Evolutionary conservation across 768 basidiomycete genomes (phyloP), one percentile per base, ranked within the genome.

Genomic region (Hericium alpestre): DNA sequence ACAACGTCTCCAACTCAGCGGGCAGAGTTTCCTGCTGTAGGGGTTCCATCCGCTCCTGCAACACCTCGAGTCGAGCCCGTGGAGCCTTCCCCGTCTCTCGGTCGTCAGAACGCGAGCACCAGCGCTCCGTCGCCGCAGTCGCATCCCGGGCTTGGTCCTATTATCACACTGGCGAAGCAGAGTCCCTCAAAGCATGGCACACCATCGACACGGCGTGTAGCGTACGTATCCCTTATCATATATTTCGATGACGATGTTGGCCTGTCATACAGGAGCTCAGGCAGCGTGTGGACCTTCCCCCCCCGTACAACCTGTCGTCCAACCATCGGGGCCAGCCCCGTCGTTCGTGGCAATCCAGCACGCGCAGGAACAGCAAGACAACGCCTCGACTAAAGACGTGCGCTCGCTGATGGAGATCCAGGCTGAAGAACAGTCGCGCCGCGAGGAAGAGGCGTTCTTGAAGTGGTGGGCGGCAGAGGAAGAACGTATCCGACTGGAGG

Each of bases 401-500:
- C 79, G 79, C 37, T 87, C 86, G 25, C 71, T 95, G 57, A 72
- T 75, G 15, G 84, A 95, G 59, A 97, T 96, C 47, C 93, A 95
- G 68, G 82, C 84, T 58, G 92, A 96, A 66, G 91, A 93, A 66
- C 73, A 72, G 38, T 80, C 77, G 43, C 75, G 76, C 25, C 57
- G 56, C 53, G 60, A 51, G 3, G 62, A 63, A 37, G 60, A 16
- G 0, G 88, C 89, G 58, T 96, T 96, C 66, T 68, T 94, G 68
- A 79, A 74, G 62, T 96, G 93, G 93, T 96, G 93, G 91, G 74
- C 81, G 1, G 83, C 77, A 7, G 93, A 95, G 69, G 90, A 92
- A 68, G 82, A 80, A 64, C 75, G 87, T 15, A 68, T 89, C n/a
- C 76, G 71, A 61, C 61, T 72, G 38, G 84, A 87, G 67, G 73